phyloP scores from a whole-genome alignment of 2,329 filamentous ascomycete species.

The Sarocladium strictum region DNA sequence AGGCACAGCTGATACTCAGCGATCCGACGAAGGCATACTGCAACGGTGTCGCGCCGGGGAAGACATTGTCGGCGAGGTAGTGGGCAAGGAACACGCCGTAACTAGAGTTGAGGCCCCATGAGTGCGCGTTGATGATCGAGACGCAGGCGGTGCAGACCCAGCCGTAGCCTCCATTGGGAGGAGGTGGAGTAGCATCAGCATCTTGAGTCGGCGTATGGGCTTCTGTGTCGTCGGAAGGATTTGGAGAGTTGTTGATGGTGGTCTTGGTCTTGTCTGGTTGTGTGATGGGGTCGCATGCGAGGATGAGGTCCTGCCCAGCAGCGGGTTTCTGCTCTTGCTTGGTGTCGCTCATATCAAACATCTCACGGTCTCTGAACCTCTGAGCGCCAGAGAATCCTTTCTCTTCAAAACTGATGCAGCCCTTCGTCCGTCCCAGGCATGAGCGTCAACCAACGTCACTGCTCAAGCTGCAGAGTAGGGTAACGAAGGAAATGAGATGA shows the following conservation, averaged over 20 bases:
- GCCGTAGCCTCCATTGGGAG: constrained; percentile 51
- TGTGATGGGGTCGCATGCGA: background rate
- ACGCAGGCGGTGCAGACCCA: constrained; percentile 28
- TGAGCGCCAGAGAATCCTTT: background rate
- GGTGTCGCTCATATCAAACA: background rate
- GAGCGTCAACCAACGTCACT: no score
- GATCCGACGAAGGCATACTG: constrained; percentile 65
- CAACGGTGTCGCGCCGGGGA: constrained; percentile 53
- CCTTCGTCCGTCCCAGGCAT: no score
- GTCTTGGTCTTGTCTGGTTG: background rate
- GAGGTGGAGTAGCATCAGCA: constrained; percentile 14
- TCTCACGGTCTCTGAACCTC: no score
- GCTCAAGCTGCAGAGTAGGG: no score
- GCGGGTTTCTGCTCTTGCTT: background rate
- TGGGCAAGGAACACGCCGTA: constrained; percentile 44
- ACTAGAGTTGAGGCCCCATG: constrained; percentile 50
- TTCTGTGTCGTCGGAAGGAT: background rate
- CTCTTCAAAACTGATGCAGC: no score
- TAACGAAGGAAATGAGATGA: no score
- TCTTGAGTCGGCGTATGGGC: background rate
- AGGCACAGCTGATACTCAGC: constrained; percentile 32
- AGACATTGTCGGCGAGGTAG: constrained; percentile 48
- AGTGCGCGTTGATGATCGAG: constrained; percentile 28
- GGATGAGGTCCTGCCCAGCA: background rate
- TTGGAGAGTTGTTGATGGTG: background rate